Evolutionary conservation across 2,329 filamentous ascomycete genomes (phyloP), one percentile per base, ranked within the genome.

Genomic region (Emergomyces africanus): DNA sequence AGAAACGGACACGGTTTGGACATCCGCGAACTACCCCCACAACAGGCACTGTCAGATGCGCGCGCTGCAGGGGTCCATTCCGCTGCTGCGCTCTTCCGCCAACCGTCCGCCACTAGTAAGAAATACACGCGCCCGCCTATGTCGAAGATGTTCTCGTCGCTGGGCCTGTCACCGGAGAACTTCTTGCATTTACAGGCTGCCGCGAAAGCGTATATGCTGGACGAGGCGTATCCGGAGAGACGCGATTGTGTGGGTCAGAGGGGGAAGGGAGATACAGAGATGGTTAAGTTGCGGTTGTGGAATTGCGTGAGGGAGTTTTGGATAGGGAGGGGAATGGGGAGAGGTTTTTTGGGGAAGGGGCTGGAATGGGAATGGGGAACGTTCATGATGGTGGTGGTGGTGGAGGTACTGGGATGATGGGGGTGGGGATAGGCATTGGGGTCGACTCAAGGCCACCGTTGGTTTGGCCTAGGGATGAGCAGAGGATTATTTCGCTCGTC

Each of bases 41-140:
- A 65, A n/a, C 70, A 72, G 56, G 71, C 72, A 5, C 61, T 74
- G 23, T 70, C 71, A 1, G 75, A 79, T 61, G 74, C 77, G 51
- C 77, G 77, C 37, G 73, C 78, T 25, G 75, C 75, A 42, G 79
- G 78, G 54, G 73, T 81, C 5, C 78, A 81, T 67, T 80, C 75
- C n/a, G 76, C 79, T 0, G 78, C 78, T 0, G 79, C 80, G 2
- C 70, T 82, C 10, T 82, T 82, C 63, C 74, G 80, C 14, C 74
- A 76, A 50, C 74, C 75, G 3, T 77, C 70, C 12, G 68, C 75
- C 2, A 72, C 73, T 39, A 75, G 77, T 56, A 81, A 81, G 67
- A 83, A 83, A 64, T 78, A 81, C 64, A 83, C 80, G 0, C 77
- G 81, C 0, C 80, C 80, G 23, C 79, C 81, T 4, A 81, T 83